These are phyloP conservation scores for Candida nemodendra DNA, from an alignment of 805 yeast species.

Conservation along the genomic window DNA sequence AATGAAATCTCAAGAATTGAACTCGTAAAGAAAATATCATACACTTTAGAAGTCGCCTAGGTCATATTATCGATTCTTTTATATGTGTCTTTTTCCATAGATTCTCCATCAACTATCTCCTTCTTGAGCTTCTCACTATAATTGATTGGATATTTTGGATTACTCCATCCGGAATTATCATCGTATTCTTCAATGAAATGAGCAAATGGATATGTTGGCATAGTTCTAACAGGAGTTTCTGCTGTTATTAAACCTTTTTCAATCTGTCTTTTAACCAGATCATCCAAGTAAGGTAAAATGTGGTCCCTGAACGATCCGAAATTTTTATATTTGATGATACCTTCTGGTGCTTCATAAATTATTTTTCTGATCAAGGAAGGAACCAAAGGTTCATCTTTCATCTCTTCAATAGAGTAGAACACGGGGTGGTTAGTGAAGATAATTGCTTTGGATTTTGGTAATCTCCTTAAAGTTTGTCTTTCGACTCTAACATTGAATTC, in stretches of 20 bases:
- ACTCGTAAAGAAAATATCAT: too few relatives aligned
- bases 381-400: conserved; percentile 77
- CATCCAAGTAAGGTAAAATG: conserved; percentile 55
- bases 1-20: too few relatives aligned
- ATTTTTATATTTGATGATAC: conserved; percentile 61
- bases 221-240: conserved; percentile 57
- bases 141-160: conserved; percentile 28
- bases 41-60: not conserved
- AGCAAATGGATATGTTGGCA: conserved; percentile 66
- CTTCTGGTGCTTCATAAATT: conserved; percentile 64
- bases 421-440: conserved; percentile 76
- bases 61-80: conserved; percentile 11
- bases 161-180: conserved; percentile 43
- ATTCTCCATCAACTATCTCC: conserved; percentile 25
- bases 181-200: conserved; percentile 41
- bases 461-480: conserved; percentile 66
- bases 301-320: conserved; percentile 61
- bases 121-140: conserved; percentile 24
- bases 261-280: conserved; percentile 55
- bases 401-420: conserved; percentile 76
- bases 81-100: conserved; percentile 24
- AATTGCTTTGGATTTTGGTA: conserved; percentile 64
- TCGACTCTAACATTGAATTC: conserved; percentile 70
- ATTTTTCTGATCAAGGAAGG: conserved; percentile 65
- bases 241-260: conserved; percentile 52